Conservation (phyloP, 2,329 filamentous ascomycete species). For the Thelonectria discophora region DNA sequence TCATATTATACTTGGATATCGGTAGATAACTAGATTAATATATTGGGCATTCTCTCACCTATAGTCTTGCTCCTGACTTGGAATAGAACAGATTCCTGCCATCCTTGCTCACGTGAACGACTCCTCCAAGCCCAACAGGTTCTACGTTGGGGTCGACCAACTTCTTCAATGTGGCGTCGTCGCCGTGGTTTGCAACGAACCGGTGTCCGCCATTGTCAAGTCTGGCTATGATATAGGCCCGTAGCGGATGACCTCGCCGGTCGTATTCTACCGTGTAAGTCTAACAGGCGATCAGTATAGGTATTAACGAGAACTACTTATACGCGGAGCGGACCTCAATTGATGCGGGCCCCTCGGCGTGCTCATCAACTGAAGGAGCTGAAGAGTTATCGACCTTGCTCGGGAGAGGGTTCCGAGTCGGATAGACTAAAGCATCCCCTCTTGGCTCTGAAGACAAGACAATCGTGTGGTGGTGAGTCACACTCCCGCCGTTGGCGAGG, state of each 20-base stretch:
- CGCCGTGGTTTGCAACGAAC: conserved; percentile 43
- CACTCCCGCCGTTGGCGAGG: conserved; percentile 70
- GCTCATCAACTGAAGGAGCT: conserved; percentile 27
- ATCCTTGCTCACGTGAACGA: neutral
- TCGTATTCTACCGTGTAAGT: conserved; percentile 46
- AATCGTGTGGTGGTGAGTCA: conserved; percentile 72
- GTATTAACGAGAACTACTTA: neutral
- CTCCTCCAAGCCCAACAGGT: conserved; percentile 30
- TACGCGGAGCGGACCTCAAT: conserved; percentile 36
- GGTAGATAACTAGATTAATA: no score
- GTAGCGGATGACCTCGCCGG: conserved; percentile 27
- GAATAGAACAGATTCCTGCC: conserved; percentile 7
- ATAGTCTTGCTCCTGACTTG: neutral
- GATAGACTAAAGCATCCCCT: conserved; percentile 23
- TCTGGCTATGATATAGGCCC: conserved; percentile 37
- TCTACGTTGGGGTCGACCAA: conserved; percentile 27
- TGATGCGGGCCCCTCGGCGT: conserved; percentile 33
- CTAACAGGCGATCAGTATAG: conserved; percentile 24
- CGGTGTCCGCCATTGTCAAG: conserved; percentile 32
- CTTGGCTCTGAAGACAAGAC: conserved; percentile 60
- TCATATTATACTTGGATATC: no score
- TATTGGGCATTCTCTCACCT: no score
- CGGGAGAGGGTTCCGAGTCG: conserved; percentile 12
- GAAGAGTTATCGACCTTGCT: neutral
- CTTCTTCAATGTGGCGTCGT: conserved; percentile 28